phyloP scores from a whole-genome alignment of 2,329 filamentous ascomycete species.

The Tothia fuscella region DNA sequence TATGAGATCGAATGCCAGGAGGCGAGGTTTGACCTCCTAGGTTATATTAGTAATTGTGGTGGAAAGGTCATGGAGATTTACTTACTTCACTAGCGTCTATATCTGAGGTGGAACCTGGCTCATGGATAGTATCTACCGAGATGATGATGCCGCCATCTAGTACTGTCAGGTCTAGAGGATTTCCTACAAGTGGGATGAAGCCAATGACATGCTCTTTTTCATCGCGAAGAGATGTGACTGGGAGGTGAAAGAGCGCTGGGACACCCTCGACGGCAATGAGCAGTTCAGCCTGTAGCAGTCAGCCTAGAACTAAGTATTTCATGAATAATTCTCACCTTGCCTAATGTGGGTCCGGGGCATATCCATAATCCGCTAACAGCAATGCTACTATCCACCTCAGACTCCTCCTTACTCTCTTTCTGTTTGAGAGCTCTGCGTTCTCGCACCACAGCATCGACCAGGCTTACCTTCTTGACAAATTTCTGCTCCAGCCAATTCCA shows the following conservation, averaged over 20 bases:
- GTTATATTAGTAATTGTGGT: not conserved
- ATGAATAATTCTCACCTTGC: not conserved
- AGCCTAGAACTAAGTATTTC: not conserved
- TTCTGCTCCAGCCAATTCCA: constrained; percentile 65
- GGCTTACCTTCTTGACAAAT: constrained; percentile 38
- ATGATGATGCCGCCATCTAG: constrained; percentile 29
- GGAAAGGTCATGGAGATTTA: not conserved
- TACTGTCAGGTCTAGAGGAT: constrained; percentile 46
- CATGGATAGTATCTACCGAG: constrained; percentile 43
- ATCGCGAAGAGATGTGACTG: constrained; percentile 38
- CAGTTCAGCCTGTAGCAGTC: constrained; percentile 15
- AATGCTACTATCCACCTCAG: constrained; percentile 1
- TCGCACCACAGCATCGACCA: constrained; percentile 5
- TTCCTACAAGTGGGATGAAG: constrained; percentile 46
- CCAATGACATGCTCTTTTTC: constrained; percentile 19
- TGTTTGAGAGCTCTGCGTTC: not conserved
- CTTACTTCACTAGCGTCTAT: constrained; percentile 22
- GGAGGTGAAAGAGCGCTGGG: constrained; percentile 54
- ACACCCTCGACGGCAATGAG: constrained; percentile 32
- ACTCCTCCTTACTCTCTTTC: constrained; percentile 2
- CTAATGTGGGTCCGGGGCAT: not conserved
- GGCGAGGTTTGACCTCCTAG: constrained; percentile 4
- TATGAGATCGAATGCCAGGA: constrained; percentile 5
- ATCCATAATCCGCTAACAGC: constrained; percentile 9
- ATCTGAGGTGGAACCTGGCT: constrained; percentile 36